phyloP scores from a whole-genome alignment of 2,329 filamentous ascomycete genomes.

The Botrytis pseudocinerea region DNA sequence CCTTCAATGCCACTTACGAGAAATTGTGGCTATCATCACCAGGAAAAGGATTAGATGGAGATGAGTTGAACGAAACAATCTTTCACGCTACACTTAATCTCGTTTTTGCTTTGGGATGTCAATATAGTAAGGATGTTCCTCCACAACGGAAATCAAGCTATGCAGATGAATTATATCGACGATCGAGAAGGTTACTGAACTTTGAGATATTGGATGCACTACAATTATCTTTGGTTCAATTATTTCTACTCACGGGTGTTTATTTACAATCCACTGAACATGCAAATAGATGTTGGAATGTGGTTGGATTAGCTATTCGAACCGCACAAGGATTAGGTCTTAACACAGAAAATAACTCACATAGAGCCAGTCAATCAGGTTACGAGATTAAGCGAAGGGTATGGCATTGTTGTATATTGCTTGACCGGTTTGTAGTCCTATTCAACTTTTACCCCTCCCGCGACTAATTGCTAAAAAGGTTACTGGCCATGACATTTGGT shows the following conservation, averaged over 20 bases:
- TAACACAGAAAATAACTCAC: slow-evolving; percentile 26
- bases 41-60: slow-evolving; percentile 2
- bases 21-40: slow-evolving; percentile 26
- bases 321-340: slow-evolving; percentile 40
- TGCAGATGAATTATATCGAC: slow-evolving; percentile 38
- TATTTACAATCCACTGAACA: slow-evolving; percentile 40
- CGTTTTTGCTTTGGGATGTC: slow-evolving; percentile 39
- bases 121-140: slow-evolving; percentile 30
- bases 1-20: slow-evolving; percentile 26
- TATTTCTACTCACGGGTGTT: slow-evolving; percentile 37
- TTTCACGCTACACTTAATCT: slow-evolving; percentile 39
- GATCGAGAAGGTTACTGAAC: slow-evolving; percentile 36
- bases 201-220: slow-evolving; percentile 37
- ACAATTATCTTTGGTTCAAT: slow-evolving; percentile 38
- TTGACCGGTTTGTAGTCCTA: slow-evolving; percentile 35
- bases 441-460: background rate
- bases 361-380: slow-evolving; percentile 31
- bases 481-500: slow-evolving; percentile 38
- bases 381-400: slow-evolving; percentile 40
- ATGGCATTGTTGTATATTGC: slow-evolving; percentile 39
- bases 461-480: slow-evolving; percentile 27
- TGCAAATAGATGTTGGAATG: slow-evolving; percentile 41
- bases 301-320: slow-evolving; percentile 39
- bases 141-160: slow-evolving; percentile 21
- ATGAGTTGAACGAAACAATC: slow-evolving; percentile 21